phyloP scores from a whole-genome alignment of 2,329 filamentous ascomycete genomes.

The Aspergillus ochraceus region DNA sequence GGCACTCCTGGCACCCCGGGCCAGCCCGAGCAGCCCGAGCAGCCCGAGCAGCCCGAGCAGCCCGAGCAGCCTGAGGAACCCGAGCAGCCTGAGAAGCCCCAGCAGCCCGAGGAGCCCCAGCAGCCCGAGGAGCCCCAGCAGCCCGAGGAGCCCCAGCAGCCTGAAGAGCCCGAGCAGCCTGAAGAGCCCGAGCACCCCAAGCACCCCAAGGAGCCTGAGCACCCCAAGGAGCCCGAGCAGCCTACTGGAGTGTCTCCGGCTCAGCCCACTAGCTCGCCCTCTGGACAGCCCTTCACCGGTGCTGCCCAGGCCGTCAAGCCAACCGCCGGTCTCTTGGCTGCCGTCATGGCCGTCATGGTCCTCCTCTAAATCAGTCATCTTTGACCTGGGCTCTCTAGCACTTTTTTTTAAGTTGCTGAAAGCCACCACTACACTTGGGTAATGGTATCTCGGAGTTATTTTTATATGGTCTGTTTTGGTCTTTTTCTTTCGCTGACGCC shows the following conservation, averaged over 20 bases:
- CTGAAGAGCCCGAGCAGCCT: neutral
- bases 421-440: neutral
- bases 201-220: too few species aligned
- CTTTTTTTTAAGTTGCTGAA: neutral
- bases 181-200: neutral
- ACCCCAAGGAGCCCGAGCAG: neutral
- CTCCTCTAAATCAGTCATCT: slow-evolving; percentile 32
- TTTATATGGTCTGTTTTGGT: neutral
- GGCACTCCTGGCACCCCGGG: neutral
- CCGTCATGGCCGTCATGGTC: slow-evolving; percentile 39
- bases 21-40: neutral
- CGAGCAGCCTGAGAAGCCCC: neutral
- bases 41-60: slow-evolving; percentile 7
- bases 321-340: slow-evolving; percentile 37
- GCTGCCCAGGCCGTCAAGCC: slow-evolving; percentile 38
- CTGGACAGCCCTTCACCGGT: slow-evolving; percentile 29
- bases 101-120: too few species aligned
- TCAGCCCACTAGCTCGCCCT: slow-evolving; percentile 9
- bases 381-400: neutral
- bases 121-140: neutral
- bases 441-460: slow-evolving; percentile 2
- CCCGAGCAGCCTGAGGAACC: slow-evolving; percentile 8
- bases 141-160: too few species aligned
- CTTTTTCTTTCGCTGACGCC: slow-evolving; percentile 5
- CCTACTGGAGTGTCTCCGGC: slow-evolving; percentile 12